These are phyloP conservation scores for Paramecium sexaurelia DNA, from an alignment of 73 alveolate genomes.

Conservation along the genomic window DNA sequence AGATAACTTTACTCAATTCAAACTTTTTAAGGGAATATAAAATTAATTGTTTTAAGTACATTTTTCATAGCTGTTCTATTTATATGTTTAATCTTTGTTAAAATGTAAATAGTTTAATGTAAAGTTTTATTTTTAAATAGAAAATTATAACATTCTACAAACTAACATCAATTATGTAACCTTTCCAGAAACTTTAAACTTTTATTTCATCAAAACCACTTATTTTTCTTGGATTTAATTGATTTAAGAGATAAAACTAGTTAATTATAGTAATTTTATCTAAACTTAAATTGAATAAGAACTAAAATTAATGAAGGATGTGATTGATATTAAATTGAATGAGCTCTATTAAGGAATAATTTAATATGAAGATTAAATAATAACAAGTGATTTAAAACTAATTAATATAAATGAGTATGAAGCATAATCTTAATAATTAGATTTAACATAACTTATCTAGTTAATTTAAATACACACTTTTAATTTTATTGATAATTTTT, in stretches of 20 bases:
- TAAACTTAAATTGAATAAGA: not conserved
- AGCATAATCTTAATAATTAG: not conserved
- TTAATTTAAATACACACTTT: conserved; percentile 22
- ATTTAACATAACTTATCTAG: conserved; percentile 2
- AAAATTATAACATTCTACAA: conserved; percentile 3
- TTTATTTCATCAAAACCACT: not conserved
- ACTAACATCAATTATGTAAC: conserved; percentile 45
- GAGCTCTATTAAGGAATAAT: conserved; percentile 44
- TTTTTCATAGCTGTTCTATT: not conserved
- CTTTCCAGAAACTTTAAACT: conserved; percentile 39
- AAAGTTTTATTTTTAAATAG: not conserved
- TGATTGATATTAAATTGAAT: conserved; percentile 3
- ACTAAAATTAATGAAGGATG: not conserved
- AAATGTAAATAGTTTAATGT: not conserved
- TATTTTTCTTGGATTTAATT: not conserved
- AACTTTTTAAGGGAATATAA: conserved; percentile 23
- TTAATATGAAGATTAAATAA: conserved; percentile 41
- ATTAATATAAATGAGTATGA: conserved; percentile 3
- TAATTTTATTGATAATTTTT: not conserved
- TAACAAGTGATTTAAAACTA: not conserved
- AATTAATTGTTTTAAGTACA: not conserved
- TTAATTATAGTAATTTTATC: not conserved
- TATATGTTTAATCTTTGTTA: not conserved
- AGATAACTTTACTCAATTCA: conserved; percentile 12
- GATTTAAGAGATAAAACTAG: not conserved